Base-by-base conservation (phyloP, 441 rosid genomes). In the Euphorbia schlechtendalii region DNA sequence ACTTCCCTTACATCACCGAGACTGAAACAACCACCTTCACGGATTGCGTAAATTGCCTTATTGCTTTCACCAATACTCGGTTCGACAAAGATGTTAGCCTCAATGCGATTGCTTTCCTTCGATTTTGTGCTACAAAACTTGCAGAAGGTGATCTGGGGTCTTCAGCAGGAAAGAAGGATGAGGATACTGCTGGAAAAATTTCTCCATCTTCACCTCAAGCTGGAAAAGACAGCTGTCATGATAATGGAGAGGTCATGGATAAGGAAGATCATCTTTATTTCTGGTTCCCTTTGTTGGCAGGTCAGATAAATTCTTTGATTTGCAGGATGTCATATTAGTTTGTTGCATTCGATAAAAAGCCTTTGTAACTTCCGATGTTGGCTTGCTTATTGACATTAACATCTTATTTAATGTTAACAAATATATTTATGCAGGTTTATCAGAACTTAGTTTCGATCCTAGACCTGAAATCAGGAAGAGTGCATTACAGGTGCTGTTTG, bases 1-100 rank as follows among this genome's bases (percentile, higher is more conserved):
- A 96, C 82, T 96, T 92, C 76, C 98, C 98, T 30, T 88, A 90
- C 78, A 96, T 96, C 67, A 96, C 97, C 6, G 99, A 96, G 79
- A 96, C 99, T 67, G 99, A 96, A 81, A 88, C 99, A 66, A 96
- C 98, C 60, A 90, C 98, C 53, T 96, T 96, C 69, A 96, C 99
- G 18, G 99, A 96, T 77, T 96, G 98, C 81, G 98, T 96, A 48
- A 96, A 90, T 75, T 96, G 99, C 82, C 78, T 92, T 34, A 85
- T 90, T 73, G 98, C 99, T 69, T 96, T 92, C 82, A 96, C 99
- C 68, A 96, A 92, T 73, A 90, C 94, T 75, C 80, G 91, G 79
- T 92, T 88, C 84, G 87, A 87, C 79, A 92, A 87, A 70, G 99
- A 96, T 63, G 87, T 92, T 55, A 92, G 97, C 74, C 89, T 96